Base-by-base conservation (phyloP, 768 basidiomycete species). In the Sarcodon aspratus region DNA sequence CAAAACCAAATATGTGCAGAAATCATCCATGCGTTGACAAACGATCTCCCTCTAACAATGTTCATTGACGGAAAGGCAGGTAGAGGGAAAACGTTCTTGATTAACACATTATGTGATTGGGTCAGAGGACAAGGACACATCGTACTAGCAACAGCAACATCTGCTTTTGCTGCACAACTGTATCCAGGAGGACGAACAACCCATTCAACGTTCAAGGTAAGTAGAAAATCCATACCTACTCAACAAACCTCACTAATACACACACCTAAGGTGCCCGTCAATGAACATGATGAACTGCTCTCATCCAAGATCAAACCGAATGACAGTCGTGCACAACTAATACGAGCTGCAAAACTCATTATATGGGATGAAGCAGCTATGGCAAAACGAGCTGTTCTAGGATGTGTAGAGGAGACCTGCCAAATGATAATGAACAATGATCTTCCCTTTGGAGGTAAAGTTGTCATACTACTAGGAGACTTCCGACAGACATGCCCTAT, bases 311-410 rank as follows among this genome's bases (percentile, higher is more conserved):
- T 73, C 15, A 42, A 58, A 40, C 45, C 49, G 1, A 44, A 52
- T 40, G 55, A 61, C 42, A 45, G 61, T 1, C 52, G 62, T 0
- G 67, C 59, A 0, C 65, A 69, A 32, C 60, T 72, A 15, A 61
- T 72, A 7, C 50, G 48, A 0, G 50, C 61, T 17, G 57, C 66
- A 0, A 36, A 56, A 1, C 47, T 65, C 0, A 60, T 71, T 17
- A 60, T 67, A 2, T 71, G 69, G 67, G 71, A 73, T 55, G 70
- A 73, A 54, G 62, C 65, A 3, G 69, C 71, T 1, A 69, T 69
- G 65, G 66, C 63, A 12, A 67, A 71, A 44, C 55, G 51, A 21
- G 61, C 66, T 0, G 66, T 63, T 0, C 47, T 68, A 0, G 45
- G 51, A 10, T 69, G 67, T 48, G 61, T 70, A 9, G 64, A 71